Conservation (phyloP, 768 basidiomycete species). For the Floccularia luteovirens region DNA sequence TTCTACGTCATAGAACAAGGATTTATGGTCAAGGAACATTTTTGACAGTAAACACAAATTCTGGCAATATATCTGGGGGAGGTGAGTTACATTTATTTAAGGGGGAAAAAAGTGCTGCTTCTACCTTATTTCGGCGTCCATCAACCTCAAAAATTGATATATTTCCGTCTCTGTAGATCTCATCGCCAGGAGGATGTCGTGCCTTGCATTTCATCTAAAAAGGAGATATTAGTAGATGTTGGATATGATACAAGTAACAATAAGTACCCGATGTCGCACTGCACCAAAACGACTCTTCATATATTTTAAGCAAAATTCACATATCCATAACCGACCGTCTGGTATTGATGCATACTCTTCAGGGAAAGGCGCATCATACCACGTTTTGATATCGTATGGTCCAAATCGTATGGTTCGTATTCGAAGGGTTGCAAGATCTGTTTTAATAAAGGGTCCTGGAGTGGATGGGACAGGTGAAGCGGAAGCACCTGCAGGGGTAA, state of each 20-base stretch:
- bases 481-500: constrained; percentile 16
- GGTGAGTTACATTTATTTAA: constrained; percentile 5
- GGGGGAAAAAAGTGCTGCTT: constrained; percentile 4
- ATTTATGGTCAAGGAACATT: constrained; percentile 99
- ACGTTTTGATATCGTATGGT: constrained; percentile 88
- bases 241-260: background rate
- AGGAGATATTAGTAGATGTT: background rate
- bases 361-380: constrained; percentile 98
- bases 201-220: constrained; percentile 88
- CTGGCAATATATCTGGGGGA: constrained; percentile 87
- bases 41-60: constrained; percentile 96
- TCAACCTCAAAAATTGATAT: constrained; percentile 97
- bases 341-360: constrained; percentile 93
- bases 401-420: constrained; percentile 91
- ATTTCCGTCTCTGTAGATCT: constrained; percentile 87
- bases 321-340: constrained; percentile 91
- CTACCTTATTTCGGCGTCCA: constrained; percentile 94
- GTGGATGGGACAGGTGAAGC: constrained; percentile 38
- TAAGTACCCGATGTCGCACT: constrained; percentile 74
- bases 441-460: constrained; percentile 22
- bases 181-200: constrained; percentile 94
- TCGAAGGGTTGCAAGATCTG: constrained; percentile 38
- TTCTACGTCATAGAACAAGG: constrained; percentile 98
- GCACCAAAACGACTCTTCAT: constrained; percentile 92
- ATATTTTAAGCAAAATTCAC: constrained; percentile 97